Base-by-base conservation (phyloP, 805 yeast species). In the Teunomyces funiuensis region DNA sequence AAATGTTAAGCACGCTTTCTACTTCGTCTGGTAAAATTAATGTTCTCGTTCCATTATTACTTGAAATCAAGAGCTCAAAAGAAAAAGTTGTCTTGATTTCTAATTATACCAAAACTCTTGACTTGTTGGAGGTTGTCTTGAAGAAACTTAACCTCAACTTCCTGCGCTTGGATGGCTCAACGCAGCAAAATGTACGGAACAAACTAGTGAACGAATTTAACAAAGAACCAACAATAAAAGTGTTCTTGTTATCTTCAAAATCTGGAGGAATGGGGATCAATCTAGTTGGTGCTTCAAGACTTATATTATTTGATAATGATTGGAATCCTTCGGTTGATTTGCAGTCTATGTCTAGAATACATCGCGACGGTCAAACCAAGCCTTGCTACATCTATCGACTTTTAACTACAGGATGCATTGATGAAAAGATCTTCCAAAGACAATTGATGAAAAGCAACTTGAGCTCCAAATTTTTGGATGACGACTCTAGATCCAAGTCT, bases 281-380 rank as follows among this genome's bases (percentile, higher is more conserved):
- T 55, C 67, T 93, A 25, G 76, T 87, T 25, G 99, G 98, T 0
- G 99, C 95, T 0, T 87, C 95, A 0, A 66, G 98, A 19, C 65
- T 93, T 29, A 74, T 93, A 4, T 65, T 93, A 16, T 85, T 87
- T 55, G 99, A 93, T 58, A 88, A 93, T 49, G 98, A 93, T 56
- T 93, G 99, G 99, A 93, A 93, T 49, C 99, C 99, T 0, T 80
- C 97, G 0, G 74, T 83, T 9, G 99, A 93, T 56, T 60, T 85
- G 25, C 99, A 93, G 60, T 96, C 97, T 0, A 87, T 91, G 95
- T 96, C 97, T 1, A 69, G 99, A 47, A 82, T 93, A 5, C 96
- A 91, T 57, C 72, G 99, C 53, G 97, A 91, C 60, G 99, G 99
- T 0, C 99, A 93, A 58, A 77, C 64, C 36, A 75, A 65, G 36